Conservation (phyloP, 2,329 filamentous ascomycete species). For the Ophiostoma sp. region DNA sequence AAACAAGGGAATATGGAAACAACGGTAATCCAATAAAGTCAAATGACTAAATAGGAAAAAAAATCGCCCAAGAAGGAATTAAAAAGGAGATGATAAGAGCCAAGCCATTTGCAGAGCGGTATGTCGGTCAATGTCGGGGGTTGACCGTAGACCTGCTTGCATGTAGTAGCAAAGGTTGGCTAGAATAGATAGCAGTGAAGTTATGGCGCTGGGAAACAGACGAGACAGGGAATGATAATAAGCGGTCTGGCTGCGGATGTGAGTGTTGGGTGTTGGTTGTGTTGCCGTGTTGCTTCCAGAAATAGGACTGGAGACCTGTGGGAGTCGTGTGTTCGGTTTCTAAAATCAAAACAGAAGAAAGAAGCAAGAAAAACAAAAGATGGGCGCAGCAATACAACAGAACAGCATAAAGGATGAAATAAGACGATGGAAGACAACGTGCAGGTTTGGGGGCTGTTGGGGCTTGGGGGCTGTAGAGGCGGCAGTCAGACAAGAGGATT, state of each 20-base stretch:
- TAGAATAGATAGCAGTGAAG: no score
- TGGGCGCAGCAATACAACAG: neutral
- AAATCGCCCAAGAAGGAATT: neutral
- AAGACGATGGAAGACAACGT: neutral
- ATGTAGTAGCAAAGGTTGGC: neutral
- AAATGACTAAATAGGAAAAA: neutral
- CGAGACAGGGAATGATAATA: neutral
- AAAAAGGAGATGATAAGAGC: no score
- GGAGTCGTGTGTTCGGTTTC: no score
- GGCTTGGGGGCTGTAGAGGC: neutral
- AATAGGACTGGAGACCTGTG: neutral
- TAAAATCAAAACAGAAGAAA: neutral
- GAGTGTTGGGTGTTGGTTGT: neutral
- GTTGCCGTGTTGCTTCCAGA: neutral
- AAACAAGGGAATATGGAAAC: neutral
- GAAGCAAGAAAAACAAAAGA: neutral
- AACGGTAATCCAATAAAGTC: neutral
- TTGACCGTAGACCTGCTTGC: neutral
- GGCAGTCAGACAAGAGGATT: neutral
- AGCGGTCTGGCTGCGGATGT: neutral
- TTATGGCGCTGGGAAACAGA: neutral
- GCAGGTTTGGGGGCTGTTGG: slow-evolving; percentile 4
- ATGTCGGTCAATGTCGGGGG: neutral
- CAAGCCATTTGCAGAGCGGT: no score
- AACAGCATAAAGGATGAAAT: neutral